Base-by-base conservation (phyloP, 805 yeast genomes). In the Kazachstania africana region DNA sequence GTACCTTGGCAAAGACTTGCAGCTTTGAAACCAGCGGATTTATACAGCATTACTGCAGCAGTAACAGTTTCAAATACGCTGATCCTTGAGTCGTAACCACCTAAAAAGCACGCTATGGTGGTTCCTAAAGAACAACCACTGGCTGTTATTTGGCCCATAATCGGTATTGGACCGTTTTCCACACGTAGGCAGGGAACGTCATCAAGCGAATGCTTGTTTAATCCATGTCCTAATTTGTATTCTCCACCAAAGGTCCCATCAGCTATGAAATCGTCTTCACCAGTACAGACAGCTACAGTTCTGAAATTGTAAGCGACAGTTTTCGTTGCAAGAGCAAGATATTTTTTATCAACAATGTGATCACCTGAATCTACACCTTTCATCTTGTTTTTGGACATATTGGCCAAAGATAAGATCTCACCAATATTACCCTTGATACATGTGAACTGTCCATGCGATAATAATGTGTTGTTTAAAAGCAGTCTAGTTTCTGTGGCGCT, bases 351-450 rank as follows among this genome's bases (percentile, higher is more conserved):
- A n/a, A 45, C 32, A 4, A 38, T 26, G 6, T 42, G 39, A 0
- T 36, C 43, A 5, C 50, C 51, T 20, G 67, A 58, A 45, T 84
- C 94, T 6, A 81, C 93, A 15, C 94, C 94, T 39, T 69, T 68
- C 87, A 80, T 79, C 8, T 49, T 40, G 3, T 45, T 48, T 2
- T 47, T 48, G 2, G 48, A 53, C 4, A 59, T 33, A 0, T 76
- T 74, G 1, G 88, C 80, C 32, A 72, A 55, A 3, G 77, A 57
- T 19, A 62, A 40, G 6, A 85, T 78, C 46, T 85, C 96, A n/a
- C 88, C 83, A 9, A 73, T 68, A 45, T 85, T 85, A 1, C 95
- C 95, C 52, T 87, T 83, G 40, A 85, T 75, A 17, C 79, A 84
- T 19, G 71, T 60, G 38, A 64, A 66, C 44, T 65, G 68, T 1